Evolutionary conservation across 495 filamentous ascomycete genomes (phyloP).

Genomic region (Letharia lupina): DNA sequence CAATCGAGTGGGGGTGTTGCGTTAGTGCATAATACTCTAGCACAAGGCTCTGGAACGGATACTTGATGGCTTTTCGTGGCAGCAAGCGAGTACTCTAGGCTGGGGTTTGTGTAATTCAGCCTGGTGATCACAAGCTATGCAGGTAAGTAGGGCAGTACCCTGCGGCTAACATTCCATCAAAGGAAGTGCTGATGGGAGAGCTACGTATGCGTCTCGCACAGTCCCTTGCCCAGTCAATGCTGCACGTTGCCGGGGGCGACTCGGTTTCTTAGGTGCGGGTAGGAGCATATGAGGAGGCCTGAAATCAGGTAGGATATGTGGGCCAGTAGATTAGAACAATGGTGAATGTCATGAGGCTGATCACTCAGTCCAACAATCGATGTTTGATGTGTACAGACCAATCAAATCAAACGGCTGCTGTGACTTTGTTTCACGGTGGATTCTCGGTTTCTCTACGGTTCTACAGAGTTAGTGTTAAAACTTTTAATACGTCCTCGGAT

Average conservation of each 20-base stretch:
- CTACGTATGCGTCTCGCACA: background rate
- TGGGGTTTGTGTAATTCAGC: background rate
- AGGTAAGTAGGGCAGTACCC: background rate
- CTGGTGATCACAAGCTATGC: background rate
- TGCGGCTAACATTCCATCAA: background rate
- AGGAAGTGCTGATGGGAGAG: background rate
- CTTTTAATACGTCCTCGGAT: too few species aligned
- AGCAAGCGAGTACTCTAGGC: background rate
- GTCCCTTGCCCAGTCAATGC: background rate
- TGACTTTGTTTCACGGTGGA: too few species aligned
- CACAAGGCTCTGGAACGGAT: background rate
- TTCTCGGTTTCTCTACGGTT: too few species aligned
- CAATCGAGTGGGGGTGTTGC: background rate
- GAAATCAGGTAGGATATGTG: background rate
- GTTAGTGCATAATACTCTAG: background rate
- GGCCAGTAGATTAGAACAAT: too few species aligned
- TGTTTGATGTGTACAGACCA: too few species aligned
- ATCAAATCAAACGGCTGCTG: too few species aligned
- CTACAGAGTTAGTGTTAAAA: too few species aligned
- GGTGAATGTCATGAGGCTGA: too few species aligned
- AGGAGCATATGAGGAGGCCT: background rate
- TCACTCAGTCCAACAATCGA: too few species aligned
- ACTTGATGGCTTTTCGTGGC: background rate
- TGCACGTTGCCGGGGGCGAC: background rate
- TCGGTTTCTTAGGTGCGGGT: background rate